These are phyloP conservation scores for Oleoguttula mirabilis DNA, from an alignment of 495 filamentous ascomycete genomes.

Conservation along the genomic window DNA sequence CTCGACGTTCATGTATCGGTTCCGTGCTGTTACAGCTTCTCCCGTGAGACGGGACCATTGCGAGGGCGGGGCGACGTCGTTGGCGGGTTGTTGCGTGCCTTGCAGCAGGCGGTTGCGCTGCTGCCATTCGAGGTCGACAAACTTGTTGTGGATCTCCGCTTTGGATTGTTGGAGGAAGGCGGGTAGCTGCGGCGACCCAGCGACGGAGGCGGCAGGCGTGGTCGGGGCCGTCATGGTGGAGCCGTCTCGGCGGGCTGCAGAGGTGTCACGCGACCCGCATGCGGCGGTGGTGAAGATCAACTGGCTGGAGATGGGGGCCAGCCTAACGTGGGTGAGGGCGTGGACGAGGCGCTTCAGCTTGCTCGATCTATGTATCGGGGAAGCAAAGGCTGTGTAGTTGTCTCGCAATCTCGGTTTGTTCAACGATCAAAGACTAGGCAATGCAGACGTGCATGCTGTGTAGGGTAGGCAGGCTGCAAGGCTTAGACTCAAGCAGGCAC, in stretches of 20 bases:
- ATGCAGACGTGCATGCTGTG: no score
- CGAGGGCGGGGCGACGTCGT: conserved; percentile 33
- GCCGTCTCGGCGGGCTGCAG: conserved; percentile 5
- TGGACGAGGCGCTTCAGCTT: no score
- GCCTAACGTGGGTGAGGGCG: no score
- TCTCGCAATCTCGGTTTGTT: no score
- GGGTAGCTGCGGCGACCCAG: no score
- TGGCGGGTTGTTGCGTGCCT: conserved; percentile 22
- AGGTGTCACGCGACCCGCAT: conserved; percentile 3
- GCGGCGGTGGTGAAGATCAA: no score
- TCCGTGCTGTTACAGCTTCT: conserved; percentile 43
- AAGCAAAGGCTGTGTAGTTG: no score
- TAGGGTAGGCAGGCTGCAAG: no score
- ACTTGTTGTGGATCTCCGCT: conserved; percentile 36
- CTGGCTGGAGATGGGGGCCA: no score
- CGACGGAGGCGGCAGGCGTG: conserved; percentile 3
- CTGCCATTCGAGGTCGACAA: conserved; percentile 49
- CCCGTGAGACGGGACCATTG: conserved; percentile 44
- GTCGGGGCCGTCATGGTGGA: conserved; percentile 6
- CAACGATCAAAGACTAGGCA: no score
- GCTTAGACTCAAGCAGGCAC: no score
- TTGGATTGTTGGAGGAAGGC: conserved; percentile 27
- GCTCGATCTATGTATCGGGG: no score
- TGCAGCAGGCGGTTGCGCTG: conserved; percentile 44
- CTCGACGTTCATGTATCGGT: conserved; percentile 77